These are phyloP conservation scores for Boletus sensibilis DNA, from an alignment of 768 basidiomycete species.

Conservation along the genomic window DNA sequence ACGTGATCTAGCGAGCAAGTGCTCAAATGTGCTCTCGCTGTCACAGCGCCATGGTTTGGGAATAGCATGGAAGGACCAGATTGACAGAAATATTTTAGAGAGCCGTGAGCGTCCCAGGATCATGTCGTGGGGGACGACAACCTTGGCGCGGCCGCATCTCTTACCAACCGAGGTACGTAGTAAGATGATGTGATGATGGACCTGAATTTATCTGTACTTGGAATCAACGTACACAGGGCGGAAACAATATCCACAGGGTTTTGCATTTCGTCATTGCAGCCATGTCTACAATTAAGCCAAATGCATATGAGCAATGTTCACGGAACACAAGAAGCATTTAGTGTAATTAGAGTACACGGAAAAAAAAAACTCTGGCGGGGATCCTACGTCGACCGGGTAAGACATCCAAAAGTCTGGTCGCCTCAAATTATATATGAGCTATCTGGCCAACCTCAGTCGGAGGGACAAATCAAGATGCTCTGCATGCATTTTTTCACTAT, in stretches of 20 bases:
- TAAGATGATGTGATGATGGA: conserved; percentile 6
- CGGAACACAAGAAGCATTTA: conserved; percentile 10
- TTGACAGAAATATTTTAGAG: background rate
- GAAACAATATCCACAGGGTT: conserved; percentile 9
- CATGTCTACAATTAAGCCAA: conserved; percentile 25
- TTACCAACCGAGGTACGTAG: background rate
- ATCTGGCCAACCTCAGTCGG: background rate
- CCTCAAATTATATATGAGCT: background rate
- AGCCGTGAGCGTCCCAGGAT: background rate
- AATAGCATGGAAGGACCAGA: background rate
- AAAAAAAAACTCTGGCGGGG: background rate
- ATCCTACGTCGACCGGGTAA: background rate
- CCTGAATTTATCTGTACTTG: conserved; percentile 31
- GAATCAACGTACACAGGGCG: conserved; percentile 14
- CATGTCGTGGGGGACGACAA: background rate
- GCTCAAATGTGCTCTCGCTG: background rate
- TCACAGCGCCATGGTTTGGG: background rate
- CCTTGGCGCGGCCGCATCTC: background rate
- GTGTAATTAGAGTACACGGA: conserved; percentile 17
- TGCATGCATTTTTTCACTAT: conserved; percentile 5
- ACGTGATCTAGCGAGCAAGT: background rate
- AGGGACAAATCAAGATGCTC: background rate
- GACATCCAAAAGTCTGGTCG: background rate
- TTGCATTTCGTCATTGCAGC: conserved; percentile 18
- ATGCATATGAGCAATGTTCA: conserved; percentile 18